Base-by-base conservation (phyloP, 768 basidiomycete genomes). In the Leccinum olivaceopallidum region DNA sequence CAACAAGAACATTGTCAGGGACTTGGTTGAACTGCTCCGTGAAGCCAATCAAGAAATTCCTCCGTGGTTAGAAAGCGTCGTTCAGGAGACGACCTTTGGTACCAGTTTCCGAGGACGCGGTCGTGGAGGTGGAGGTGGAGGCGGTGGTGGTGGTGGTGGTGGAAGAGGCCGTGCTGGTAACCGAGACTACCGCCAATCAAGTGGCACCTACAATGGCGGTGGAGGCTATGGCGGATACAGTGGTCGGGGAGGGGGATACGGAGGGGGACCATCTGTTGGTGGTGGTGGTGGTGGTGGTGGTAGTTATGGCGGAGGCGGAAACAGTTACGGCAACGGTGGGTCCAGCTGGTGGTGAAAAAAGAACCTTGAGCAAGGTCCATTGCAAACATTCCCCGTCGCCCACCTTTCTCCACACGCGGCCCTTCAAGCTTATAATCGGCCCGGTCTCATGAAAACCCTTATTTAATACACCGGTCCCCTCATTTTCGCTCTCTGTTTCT, bases 11-110 rank as follows among this genome's bases (percentile, higher is more conserved):
- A 95, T 98, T 62, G 94, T 91, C 58, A 85, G 88, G 59, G 95
- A 97, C 68, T 81, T 99, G 50, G 79, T 99, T 55, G 96, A 98
- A 74, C 84, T 99, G 5, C 84, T 99, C 24, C 85, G 92, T 56
- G 96, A 99, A 77, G 95, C 96, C 54, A 95, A 98, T 74, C 95
- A 97, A 73, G 94, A 96, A 54, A 90, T 95, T 59, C 97, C 97
- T 1, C 56, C 71, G 3, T 99, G 95, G 95, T 81, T 99, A 56
- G 92, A 95, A 71, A 85, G 88, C 12, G 87, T 98, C 60, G 86
- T 88, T 5, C 84, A 88, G 58, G 95, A 98, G 76, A 80, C 84
- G 32, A 82, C 89, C 56, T 93, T 91, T 71, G 88, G 88, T 44
- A 76, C 80, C 34, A 77, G 80, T 55, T 75, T 76, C 68, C 69